Conservation (phyloP, 1,139 yeast species). For the Citeromyces hawaiiensis region DNA sequence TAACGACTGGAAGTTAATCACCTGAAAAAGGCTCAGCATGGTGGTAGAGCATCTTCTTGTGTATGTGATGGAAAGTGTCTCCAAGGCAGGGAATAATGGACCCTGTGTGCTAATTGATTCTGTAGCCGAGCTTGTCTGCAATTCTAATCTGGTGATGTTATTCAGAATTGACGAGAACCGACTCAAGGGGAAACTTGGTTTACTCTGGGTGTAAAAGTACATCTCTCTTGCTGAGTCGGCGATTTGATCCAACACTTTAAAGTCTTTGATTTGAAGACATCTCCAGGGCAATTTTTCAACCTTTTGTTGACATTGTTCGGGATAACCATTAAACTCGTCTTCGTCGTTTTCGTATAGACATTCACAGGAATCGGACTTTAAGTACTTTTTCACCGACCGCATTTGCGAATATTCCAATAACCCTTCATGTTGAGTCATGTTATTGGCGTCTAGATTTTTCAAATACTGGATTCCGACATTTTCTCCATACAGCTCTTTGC, state of each 20-base stretch:
- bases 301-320: neutral
- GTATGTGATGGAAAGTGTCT: neutral
- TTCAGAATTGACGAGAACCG: neutral
- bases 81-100: neutral
- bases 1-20: neutral
- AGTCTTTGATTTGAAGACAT: neutral
- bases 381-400: neutral
- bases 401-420: neutral
- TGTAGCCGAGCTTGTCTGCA: neutral
- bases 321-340: neutral
- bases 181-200: neutral
- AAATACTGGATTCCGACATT: neutral
- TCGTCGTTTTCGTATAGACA: slow-evolving; percentile 2
- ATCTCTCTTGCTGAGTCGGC: neutral
- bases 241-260: neutral
- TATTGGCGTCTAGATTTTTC: neutral
- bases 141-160: neutral
- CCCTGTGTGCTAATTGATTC: neutral
- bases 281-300: neutral
- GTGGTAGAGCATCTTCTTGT: neutral
- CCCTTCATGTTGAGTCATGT: neutral
- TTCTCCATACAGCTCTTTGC: neutral
- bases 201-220: neutral
- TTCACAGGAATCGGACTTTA: neutral
- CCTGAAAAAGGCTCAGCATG: neutral